Evolutionary conservation across 352 stramenopile species (phyloP).

Genomic region (Pythium monospermum): DNA sequence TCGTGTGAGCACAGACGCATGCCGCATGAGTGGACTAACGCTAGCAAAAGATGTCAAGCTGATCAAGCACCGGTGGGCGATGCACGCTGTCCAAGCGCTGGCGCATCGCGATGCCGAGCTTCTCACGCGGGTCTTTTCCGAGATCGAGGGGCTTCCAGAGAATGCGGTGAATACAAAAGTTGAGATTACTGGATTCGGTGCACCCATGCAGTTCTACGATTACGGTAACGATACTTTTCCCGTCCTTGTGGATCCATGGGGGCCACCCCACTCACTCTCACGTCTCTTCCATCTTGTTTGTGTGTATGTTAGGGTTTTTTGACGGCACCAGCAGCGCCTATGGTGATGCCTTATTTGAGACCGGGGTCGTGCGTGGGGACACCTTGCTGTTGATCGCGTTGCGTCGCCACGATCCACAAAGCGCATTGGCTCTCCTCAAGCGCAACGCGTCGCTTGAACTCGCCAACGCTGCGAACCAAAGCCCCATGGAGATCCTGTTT

Average conservation of each 20-base stretch:
- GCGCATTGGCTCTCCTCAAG: slow-evolving; percentile 30
- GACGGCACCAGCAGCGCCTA: slow-evolving; percentile 13
- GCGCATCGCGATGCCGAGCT: slow-evolving; percentile 25
- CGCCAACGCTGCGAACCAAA: slow-evolving; percentile 28
- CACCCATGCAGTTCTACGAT: slow-evolving; percentile 41
- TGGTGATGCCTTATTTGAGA: slow-evolving; percentile 26
- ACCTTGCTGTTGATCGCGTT: slow-evolving; percentile 49
- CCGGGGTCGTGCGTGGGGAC: slow-evolving; percentile 38
- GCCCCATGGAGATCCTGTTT: slow-evolving; percentile 33
- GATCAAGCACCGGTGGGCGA: slow-evolving; percentile 45
- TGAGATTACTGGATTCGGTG: slow-evolving; percentile 35
- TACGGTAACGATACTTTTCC: slow-evolving; percentile 28
- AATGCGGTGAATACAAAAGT: slow-evolving; percentile 34
- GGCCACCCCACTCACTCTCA: not conserved
- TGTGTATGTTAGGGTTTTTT: slow-evolving; percentile 45
- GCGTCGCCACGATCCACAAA: slow-evolving; percentile 31
- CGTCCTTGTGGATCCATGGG: not conserved
- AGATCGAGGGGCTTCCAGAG: slow-evolving; percentile 25
- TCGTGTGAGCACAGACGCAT: no score
- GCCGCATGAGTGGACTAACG: no score
- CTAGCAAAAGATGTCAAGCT: slow-evolving; percentile 23
- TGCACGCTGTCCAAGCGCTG: slow-evolving; percentile 52
- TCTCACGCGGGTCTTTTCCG: slow-evolving; percentile 32
- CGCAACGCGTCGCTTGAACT: slow-evolving; percentile 25
- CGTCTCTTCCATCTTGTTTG: not conserved